These are phyloP conservation scores for Colletotrichum chlorophyti DNA, from an alignment of 2,329 filamentous ascomycete species.

Conservation along the genomic window DNA sequence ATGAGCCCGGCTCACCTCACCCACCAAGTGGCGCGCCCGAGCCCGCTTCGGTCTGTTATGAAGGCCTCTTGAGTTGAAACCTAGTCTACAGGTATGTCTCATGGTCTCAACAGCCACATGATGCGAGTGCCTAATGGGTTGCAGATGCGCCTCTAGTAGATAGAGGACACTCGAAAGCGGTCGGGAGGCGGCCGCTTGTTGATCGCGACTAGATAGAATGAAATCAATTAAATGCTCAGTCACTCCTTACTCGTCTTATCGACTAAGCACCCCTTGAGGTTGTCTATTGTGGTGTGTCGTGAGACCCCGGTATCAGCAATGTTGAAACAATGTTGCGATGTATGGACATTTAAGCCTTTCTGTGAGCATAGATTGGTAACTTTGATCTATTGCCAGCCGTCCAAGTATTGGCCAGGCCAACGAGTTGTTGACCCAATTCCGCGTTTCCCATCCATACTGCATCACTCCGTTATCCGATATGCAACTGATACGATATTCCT, in stretches of 20 bases:
- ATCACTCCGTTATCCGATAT: conserved; percentile 11
- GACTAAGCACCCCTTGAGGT: too few species aligned
- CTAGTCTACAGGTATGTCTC: conserved; percentile 29
- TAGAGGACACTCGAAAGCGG: conserved; percentile 24
- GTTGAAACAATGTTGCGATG: too few species aligned
- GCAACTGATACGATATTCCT: not conserved
- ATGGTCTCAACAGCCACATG: not conserved
- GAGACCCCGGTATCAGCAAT: too few species aligned
- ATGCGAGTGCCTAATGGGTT: not conserved
- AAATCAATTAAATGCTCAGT: conserved; percentile 25
- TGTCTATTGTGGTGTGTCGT: too few species aligned
- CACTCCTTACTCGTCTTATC: conserved; percentile 12
- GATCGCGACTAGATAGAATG: conserved; percentile 27
- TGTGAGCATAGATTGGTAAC: too few species aligned
- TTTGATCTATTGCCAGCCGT: too few species aligned
- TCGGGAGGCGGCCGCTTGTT: conserved; percentile 25
- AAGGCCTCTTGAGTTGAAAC: conserved; percentile 61
- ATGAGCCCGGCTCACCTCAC: conserved; percentile 49
- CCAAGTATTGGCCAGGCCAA: too few species aligned
- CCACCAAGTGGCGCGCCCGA: conserved; percentile 65
- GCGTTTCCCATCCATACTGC: too few species aligned
- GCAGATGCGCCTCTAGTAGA: conserved; percentile 20
- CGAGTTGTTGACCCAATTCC: too few species aligned
- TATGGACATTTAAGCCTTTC: too few species aligned
- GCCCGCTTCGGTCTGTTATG: conserved; percentile 74